Conservation (phyloP, 257 asterid species). For the Solanum corneliomulleri region DNA sequence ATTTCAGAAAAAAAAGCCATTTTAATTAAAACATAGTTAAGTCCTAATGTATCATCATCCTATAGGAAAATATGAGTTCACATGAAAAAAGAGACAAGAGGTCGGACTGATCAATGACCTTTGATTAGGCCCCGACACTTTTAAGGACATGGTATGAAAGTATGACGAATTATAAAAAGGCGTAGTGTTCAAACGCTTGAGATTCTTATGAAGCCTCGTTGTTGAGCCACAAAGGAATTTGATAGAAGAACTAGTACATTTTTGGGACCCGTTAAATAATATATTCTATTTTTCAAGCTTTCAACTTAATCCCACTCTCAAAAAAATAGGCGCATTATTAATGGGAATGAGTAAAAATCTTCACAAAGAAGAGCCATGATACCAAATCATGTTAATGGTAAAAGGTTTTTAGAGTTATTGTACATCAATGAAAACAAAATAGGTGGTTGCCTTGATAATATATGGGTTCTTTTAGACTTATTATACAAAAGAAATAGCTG, state of each 20-base stretch:
- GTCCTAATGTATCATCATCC: not conserved
- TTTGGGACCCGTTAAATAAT: not conserved
- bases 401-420: not conserved
- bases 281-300: too few relatives aligned
- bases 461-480: not conserved
- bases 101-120: not conserved
- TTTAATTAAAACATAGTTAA: not conserved
- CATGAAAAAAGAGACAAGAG: not conserved
- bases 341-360: not conserved
- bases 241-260: not conserved
- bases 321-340: too few relatives aligned
- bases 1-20: too few relatives aligned
- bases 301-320: not conserved
- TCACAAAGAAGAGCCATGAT: not conserved
- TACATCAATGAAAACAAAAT: too few relatives aligned
- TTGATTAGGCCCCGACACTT: not conserved
- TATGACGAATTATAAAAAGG: not conserved
- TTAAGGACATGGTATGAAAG: too few relatives aligned
- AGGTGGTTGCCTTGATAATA: not conserved
- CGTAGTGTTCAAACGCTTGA: not conserved
- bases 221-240: not conserved
- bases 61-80: not conserved
- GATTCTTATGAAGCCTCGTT: not conserved
- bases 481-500: too few relatives aligned
- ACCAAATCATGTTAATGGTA: not conserved